Base-by-base conservation (phyloP, 768 basidiomycete genomes). In the Candolleomyces efflorescens region DNA sequence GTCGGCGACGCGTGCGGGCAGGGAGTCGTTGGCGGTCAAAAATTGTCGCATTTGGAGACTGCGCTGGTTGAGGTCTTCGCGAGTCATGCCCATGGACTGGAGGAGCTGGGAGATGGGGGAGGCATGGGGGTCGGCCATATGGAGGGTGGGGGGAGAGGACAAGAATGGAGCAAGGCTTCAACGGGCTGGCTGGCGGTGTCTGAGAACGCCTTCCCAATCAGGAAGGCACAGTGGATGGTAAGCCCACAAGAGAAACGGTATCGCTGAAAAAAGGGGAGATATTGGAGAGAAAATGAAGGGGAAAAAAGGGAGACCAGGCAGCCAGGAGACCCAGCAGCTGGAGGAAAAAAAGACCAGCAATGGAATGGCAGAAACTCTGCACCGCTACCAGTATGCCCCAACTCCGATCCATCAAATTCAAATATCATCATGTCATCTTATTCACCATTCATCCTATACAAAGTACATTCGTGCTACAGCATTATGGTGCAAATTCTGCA, bases 21-120 rank as follows among this genome's bases (percentile, higher is more conserved):
- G 68, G 53, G 73, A 67, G 64, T 75, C 74, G 65, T 84, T 79
- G 27, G 82, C 71, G 36, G 82, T 85, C 63, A 90, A 78, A 75
- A 89, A 90, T 63, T 84, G 83, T 53, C 89, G 86, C 89, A 92
- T 91, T 69, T 90, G 82, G 73, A 86, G 80, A 65, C 85, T 89
- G 67, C 83, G 87, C 67, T 82, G 78, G 63, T 77, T 68, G 56
- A 92, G 75, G 72, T 91, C 90, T 65, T 89, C 84, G 70, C 87
- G 82, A 62, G 90, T 90, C 66, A 92, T 79, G 53, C 89, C 89
- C 43, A 92, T 78, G 17, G 83, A 83, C 64, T 82, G 76, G 37
- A 92, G 74, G 22, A 92, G 80, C 63, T 85, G 83, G 32, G 87
- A 87, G 26, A 90, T 89, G 37, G 90, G 90, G 7, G 89, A 91